Conservation (phyloP, 768 basidiomycete species). For the Boletus bicolor region DNA sequence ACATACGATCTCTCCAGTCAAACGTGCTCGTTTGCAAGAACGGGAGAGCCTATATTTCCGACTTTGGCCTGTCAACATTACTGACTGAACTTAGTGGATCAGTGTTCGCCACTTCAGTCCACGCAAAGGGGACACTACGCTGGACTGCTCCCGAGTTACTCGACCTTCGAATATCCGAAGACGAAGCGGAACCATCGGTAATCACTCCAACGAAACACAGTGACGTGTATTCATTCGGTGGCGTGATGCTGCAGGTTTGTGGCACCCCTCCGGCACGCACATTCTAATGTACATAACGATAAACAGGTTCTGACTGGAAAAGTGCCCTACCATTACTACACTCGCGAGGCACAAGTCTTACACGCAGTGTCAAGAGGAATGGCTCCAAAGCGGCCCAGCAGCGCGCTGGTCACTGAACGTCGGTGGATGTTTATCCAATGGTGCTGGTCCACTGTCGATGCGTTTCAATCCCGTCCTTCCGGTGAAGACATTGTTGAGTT, state of each 20-base stretch:
- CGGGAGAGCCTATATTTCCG: constrained; percentile 26
- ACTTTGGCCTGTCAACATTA: constrained; percentile 46
- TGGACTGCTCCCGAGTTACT: constrained; percentile 31
- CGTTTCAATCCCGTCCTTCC: constrained; percentile 29
- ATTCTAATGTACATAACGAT: neutral
- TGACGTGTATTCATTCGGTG: constrained; percentile 24
- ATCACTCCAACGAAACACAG: constrained; percentile 8
- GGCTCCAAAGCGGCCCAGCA: constrained; percentile 6
- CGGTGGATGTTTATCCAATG: constrained; percentile 10
- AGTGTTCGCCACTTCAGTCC: constrained; percentile 37
- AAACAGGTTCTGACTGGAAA: constrained; percentile 12
- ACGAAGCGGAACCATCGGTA: constrained; percentile 11
- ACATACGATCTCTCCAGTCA: constrained; percentile 1
- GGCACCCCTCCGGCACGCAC: neutral
- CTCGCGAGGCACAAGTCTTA: constrained; percentile 10
- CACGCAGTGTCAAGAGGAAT: constrained; percentile 13
- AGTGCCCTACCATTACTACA: constrained; percentile 13
- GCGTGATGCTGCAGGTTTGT: constrained; percentile 30
- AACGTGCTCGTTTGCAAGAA: constrained; percentile 17
- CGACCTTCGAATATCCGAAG: constrained; percentile 12
- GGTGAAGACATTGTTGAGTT: constrained; percentile 26
- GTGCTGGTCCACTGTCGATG: constrained; percentile 24
- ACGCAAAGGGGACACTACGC: constrained; percentile 29
- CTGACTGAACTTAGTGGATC: constrained; percentile 36
- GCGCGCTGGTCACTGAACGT: constrained; percentile 3